Evolutionary conservation across 352 stramenopile genomes (phyloP).

Genomic region (Phytophthora pinifolia): DNA sequence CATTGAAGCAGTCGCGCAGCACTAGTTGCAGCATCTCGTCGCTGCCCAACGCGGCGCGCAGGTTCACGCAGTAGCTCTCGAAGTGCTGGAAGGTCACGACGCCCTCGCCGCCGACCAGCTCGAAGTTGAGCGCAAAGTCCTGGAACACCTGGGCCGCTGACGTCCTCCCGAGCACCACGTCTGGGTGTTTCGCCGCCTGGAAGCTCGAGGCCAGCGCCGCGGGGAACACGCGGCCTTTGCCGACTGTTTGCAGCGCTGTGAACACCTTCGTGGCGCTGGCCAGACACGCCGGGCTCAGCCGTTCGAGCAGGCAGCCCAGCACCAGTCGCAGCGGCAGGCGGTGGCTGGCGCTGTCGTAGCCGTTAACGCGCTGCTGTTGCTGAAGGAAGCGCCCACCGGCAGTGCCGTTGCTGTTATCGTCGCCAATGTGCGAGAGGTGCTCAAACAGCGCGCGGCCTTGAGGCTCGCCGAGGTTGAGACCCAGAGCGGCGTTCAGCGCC

Average conservation of each 20-base stretch:
- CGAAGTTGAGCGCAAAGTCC: slow-evolving; percentile 70
- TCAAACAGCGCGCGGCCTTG: slow-evolving; percentile 56
- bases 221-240: slow-evolving; percentile 67
- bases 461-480: slow-evolving; percentile 41
- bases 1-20: slow-evolving; percentile 63
- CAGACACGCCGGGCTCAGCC: slow-evolving; percentile 35
- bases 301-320: slow-evolving; percentile 40
- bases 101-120: slow-evolving; percentile 50
- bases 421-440: slow-evolving; percentile 32
- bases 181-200: slow-evolving; percentile 52
- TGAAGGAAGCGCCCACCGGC: slow-evolving; percentile 44
- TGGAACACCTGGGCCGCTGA: slow-evolving; percentile 51
- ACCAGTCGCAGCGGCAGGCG: slow-evolving; percentile 46
- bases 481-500: slow-evolving; percentile 36
- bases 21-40: slow-evolving; percentile 61
- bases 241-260: slow-evolving; percentile 35
- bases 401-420: slow-evolving; percentile 9
- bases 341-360: slow-evolving; percentile 19
- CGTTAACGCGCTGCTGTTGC: slow-evolving; percentile 26
- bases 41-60: slow-evolving; percentile 49
- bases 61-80: slow-evolving; percentile 57
- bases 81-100: slow-evolving; percentile 62
- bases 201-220: slow-evolving; percentile 62
- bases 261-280: slow-evolving; percentile 48
- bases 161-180: slow-evolving; percentile 52